A percentile compares a stretch with the other conserved stretches of the same genome.
Evolutionary conservation across 2,329 filamentous ascomycete genomes (phyloP).

Genomic region (Hypoxylon sp.): DNA sequence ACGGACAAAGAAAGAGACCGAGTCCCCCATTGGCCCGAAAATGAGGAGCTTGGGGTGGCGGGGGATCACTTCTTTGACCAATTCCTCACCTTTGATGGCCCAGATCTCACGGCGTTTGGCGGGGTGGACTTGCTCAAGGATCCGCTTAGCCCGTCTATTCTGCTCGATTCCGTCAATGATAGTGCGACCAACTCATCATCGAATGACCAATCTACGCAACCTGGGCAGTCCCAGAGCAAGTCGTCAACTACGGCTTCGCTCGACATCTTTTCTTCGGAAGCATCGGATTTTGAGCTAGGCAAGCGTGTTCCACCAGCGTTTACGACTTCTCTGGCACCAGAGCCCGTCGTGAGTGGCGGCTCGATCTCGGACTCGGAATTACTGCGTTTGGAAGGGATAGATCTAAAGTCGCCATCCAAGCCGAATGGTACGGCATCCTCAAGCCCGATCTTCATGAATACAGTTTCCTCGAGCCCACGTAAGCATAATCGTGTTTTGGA

Average conservation of each 20-base stretch:
- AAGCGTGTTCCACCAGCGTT: conserved; percentile 38
- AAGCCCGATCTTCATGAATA: conserved; percentile 50
- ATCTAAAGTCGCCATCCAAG: conserved; percentile 56
- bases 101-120: conserved; percentile 46
- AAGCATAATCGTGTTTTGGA: conserved; percentile 51
- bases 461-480: conserved; percentile 45
- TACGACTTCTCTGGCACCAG: conserved; percentile 37
- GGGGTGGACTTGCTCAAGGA: conserved; percentile 46
- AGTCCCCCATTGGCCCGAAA: conserved; percentile 51
- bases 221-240: conserved; percentile 37
- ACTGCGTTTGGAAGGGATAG: conserved; percentile 64
- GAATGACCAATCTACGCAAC: conserved; percentile 44
- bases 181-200: conserved; percentile 43
- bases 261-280: conserved; percentile 29
- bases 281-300: conserved; percentile 27
- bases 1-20: conserved; percentile 54
- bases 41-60: conserved; percentile 50
- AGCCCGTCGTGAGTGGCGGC: conserved; percentile 53
- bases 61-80: conserved; percentile 55
- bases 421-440: conserved; percentile 47
- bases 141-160: conserved; percentile 53
- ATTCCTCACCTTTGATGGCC: conserved; percentile 54
- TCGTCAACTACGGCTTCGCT: conserved; percentile 30
- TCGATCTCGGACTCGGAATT: conserved; percentile 66
- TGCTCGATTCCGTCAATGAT: conserved; percentile 51